These are phyloP conservation scores for Capsicum pubescens DNA, from an alignment of 257 asterid genomes.

Conservation along the genomic window DNA sequence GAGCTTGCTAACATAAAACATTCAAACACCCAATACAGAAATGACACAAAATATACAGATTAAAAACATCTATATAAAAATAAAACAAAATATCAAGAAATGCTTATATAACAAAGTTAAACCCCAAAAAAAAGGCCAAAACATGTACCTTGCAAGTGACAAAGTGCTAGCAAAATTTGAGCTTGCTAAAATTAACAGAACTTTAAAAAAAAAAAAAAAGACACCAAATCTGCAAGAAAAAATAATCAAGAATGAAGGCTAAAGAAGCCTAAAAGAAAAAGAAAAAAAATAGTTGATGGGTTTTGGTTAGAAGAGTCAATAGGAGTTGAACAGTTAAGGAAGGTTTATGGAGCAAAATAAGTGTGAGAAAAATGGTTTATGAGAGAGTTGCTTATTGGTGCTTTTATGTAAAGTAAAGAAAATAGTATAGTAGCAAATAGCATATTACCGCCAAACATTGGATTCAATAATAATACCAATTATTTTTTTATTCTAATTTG, in stretches of 20 bases:
- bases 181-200: background rate
- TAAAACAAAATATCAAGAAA: background rate
- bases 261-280: background rate
- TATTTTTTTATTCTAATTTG: slow-evolving; percentile 27
- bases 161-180: background rate
- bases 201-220: background rate
- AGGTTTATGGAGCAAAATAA: background rate
- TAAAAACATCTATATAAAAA: background rate
- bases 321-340: background rate
- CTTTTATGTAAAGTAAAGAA: background rate
- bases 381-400: slow-evolving; percentile 13
- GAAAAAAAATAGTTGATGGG: background rate
- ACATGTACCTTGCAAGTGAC: too few species aligned
- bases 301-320: background rate
- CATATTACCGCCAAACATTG: slow-evolving; percentile 21
- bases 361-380: slow-evolving; percentile 7
- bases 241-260: background rate
- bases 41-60: background rate
- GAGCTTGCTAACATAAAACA: too few species aligned
- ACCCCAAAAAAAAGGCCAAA: too few species aligned
- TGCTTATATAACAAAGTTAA: too few species aligned
- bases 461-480: slow-evolving; percentile 22
- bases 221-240: background rate
- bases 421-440: background rate
- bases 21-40: background rate